Base-by-base conservation (phyloP, 2,329 filamentous ascomycete genomes). In the Neocatenulostroma microsporum region DNA sequence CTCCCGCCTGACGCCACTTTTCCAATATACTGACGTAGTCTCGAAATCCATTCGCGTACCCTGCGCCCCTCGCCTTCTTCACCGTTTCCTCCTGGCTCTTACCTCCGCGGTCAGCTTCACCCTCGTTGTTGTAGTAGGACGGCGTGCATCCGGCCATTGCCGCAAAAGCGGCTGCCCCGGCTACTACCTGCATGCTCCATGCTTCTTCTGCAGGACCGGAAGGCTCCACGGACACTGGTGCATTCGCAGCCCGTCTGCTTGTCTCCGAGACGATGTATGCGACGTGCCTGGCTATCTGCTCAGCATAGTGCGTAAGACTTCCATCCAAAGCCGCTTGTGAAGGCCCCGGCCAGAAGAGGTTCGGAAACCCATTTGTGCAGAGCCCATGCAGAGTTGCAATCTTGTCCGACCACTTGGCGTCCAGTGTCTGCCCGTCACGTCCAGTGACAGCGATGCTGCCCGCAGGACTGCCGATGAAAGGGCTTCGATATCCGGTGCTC, bases 311-410 rank as follows among this genome's bases (percentile, higher is more conserved):
- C 7, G 48, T 50, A 3, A 60, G 52, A 9, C 60, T 40, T 1
- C 55, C 45, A 19, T 67, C 62, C 4, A 66, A 47, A 23, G 55
- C 63, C 1, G 57, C 48, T 52, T 75, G 72, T 12, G 52, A 37
- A 0, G 62, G 48, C 10, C 66, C 65, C 0, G 63, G 49, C 47
- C 69, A 66, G 62, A 74, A 70, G 30, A 76, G 46, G 45, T 78
- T 78, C 1, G 74, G 74, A 40, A 78, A 78, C 0, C 61, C 64
- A 42, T 58, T 55, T 0, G 59, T 64, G 5, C 62, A 53, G 5
- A 69, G 53, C 8, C 73, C 74, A 51, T 78, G 74, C 0, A 78
- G 59, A 0, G 74, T 77, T 1, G 58, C 48, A 0, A 68, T 49
- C 0, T 68, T 71, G 0, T 62, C 54, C 14, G 55, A 54, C 8